Conservation (phyloP, 441 rosid species). For the Corymbia citriodora region DNA sequence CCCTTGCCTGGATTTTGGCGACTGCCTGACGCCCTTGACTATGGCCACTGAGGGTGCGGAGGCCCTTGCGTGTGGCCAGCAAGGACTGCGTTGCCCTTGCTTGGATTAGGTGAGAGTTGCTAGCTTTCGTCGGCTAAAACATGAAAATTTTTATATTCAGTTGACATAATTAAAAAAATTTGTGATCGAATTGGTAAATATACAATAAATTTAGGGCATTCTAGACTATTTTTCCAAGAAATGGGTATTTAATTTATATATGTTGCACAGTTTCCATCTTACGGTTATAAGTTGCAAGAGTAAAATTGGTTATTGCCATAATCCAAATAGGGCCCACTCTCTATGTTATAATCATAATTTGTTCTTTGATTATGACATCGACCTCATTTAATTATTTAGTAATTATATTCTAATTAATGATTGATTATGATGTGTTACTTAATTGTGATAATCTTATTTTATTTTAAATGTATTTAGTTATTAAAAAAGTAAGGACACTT, state of each 20-base stretch:
- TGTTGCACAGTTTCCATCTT: neutral
- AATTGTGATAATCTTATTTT: neutral
- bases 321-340: neutral
- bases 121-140: too few relatives aligned
- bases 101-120: too few relatives aligned
- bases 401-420: neutral
- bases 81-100: fast-evolving
- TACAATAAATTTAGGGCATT: too few relatives aligned
- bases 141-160: too few relatives aligned
- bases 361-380: neutral
- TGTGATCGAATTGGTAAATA: too few relatives aligned
- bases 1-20: too few relatives aligned
- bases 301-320: neutral
- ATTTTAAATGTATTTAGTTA: neutral
- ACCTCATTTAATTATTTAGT: too few relatives aligned
- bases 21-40: too few relatives aligned
- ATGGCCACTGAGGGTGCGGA: neutral
- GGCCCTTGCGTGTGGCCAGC: neutral
- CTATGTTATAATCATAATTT: neutral
- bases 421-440: neutral
- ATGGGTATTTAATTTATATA: neutral
- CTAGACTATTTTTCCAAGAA: neutral
- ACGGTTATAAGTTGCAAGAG: neutral
- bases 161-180: too few relatives aligned
- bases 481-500: neutral